These are phyloP conservation scores for Tricholoma sp. DNA, from an alignment of 768 basidiomycete genomes.

Conservation along the genomic window DNA sequence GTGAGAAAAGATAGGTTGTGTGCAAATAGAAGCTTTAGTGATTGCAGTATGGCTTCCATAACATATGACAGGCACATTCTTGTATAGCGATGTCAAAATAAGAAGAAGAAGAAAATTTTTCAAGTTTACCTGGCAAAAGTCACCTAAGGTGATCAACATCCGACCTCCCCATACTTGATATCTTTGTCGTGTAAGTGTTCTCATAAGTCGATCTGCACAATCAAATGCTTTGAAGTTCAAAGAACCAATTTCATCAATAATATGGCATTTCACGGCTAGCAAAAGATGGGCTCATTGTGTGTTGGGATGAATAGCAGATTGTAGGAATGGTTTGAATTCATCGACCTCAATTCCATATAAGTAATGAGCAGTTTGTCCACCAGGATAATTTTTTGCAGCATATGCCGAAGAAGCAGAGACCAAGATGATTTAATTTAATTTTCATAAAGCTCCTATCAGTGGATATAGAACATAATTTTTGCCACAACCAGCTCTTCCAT, in stretches of 20 bases:
- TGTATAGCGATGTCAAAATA: too few relatives aligned
- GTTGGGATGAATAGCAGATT: not conserved
- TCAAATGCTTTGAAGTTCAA: not conserved
- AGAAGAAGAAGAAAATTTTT: conserved; percentile 38
- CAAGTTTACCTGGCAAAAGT: conserved; percentile 19
- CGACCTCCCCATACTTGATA: not conserved
- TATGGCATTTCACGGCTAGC: too few relatives aligned
- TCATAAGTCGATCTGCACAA: not conserved
- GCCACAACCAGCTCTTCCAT: conserved; percentile 30
- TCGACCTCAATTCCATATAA: conserved; percentile 22
- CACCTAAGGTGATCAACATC: not conserved
- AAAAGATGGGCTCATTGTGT: too few relatives aligned
- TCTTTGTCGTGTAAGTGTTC: not conserved
- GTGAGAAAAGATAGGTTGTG: conserved; percentile 11
- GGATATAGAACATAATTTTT: conserved; percentile 28
- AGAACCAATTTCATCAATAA: not conserved
- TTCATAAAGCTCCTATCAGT: conserved; percentile 25
- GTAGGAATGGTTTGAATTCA: too few relatives aligned
- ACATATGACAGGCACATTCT: too few relatives aligned
- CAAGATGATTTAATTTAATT: conserved; percentile 5
- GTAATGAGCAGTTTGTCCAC: conserved; percentile 17
- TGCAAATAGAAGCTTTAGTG: conserved; percentile 30
- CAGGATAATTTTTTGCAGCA: too few relatives aligned
- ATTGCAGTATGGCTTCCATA: too few relatives aligned
- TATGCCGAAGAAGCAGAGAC: too few relatives aligned